A percentile compares a stretch with the other conserved stretches of the same genome.
phyloP scores from a whole-genome alignment of 1,284 basidiomycete species.

The Psilocybe mexicana region DNA sequence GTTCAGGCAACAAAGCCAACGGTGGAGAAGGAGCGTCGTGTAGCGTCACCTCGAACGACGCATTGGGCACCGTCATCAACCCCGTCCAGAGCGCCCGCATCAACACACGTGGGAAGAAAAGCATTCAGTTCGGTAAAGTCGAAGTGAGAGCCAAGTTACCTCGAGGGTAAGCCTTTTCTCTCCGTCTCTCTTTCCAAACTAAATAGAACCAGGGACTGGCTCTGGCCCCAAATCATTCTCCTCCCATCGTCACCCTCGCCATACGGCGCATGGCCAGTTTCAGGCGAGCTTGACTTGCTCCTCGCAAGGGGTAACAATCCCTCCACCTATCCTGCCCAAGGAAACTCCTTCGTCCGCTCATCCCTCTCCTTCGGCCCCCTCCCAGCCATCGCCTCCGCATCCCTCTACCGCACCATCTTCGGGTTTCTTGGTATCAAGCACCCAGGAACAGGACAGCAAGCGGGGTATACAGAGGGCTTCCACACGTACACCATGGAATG shows the following conservation, averaged over 20 bases:
- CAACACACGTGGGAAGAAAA: constrained; percentile 66
- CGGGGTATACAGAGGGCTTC: constrained; percentile 35
- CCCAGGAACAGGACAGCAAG: too few relatives aligned
- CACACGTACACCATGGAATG: constrained; percentile 82
- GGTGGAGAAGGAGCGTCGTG: constrained; percentile 21
- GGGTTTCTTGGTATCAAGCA: constrained; percentile 28
- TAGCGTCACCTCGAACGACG: constrained; percentile 31
- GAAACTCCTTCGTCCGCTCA: constrained; percentile 66
- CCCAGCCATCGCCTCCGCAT: constrained; percentile 1
- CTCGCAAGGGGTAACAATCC: constrained; percentile 66
- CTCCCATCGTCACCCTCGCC: constrained; percentile 62
- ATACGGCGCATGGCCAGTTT: constrained; percentile 76
- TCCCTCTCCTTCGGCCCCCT: constrained; percentile 74
- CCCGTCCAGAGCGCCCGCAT: constrained; percentile 77
- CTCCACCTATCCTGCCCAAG: constrained; percentile 55
- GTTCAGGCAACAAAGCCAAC: constrained; percentile 2
- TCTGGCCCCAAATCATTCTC: constrained; percentile 81
- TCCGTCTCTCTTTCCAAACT: neutral
- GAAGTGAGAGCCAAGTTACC: constrained; percentile 78
- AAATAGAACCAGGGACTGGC: constrained; percentile 42
- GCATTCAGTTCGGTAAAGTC: constrained; percentile 75
- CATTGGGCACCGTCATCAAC: constrained; percentile 58
- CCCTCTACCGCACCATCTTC: constrained; percentile 4
- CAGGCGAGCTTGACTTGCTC: constrained; percentile 77
- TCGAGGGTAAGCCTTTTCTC: constrained; percentile 30